A percentile compares a stretch with the other conserved stretches of the same genome.
phyloP scores from a whole-genome alignment of 2,329 filamentous ascomycete species.

The Uncinocarpus reesii region DNA sequence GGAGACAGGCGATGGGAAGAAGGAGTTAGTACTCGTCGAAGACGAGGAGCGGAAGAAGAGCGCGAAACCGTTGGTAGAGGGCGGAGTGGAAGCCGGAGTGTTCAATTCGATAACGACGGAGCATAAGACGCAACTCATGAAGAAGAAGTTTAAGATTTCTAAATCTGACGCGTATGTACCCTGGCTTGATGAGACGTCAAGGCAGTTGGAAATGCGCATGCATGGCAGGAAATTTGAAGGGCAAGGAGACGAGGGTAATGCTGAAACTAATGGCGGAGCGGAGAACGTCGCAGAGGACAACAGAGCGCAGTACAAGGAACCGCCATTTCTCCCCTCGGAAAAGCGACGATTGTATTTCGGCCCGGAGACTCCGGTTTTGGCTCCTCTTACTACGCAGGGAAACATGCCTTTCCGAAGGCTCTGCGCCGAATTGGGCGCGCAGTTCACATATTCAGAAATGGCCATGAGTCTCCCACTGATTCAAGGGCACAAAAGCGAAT shows the following conservation, averaged over 20 bases:
- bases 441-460: constrained; percentile 97
- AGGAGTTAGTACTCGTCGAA: constrained; percentile 65
- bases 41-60: constrained; percentile 42
- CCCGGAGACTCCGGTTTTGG: constrained; percentile 82
- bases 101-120: constrained; percentile 63
- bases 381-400: constrained; percentile 89
- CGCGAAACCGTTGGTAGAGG: constrained; percentile 23
- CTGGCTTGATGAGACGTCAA: constrained; percentile 62
- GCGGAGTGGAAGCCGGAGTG: constrained; percentile 48
- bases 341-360: constrained; percentile 92
- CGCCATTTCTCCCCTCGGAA: constrained; percentile 80
- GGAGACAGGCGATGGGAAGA: constrained; percentile 65
- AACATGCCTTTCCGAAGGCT: constrained; percentile 90
- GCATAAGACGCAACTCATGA: constrained; percentile 64
- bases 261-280: constrained; percentile 25
- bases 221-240: constrained; percentile 37
- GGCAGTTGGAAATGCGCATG: constrained; percentile 40
- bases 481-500: constrained; percentile 82
- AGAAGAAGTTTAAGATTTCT: constrained; percentile 58
- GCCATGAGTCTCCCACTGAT: constrained; percentile 82
- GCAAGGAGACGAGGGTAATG: constrained; percentile 22
- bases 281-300: constrained; percentile 51
- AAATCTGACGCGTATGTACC: constrained; percentile 65
- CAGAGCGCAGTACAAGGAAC: constrained; percentile 70
- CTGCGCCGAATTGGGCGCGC: constrained; percentile 77